Evolutionary conservation across 768 basidiomycete genomes (phyloP).

Genomic region (Pulveroboletus sp.): DNA sequence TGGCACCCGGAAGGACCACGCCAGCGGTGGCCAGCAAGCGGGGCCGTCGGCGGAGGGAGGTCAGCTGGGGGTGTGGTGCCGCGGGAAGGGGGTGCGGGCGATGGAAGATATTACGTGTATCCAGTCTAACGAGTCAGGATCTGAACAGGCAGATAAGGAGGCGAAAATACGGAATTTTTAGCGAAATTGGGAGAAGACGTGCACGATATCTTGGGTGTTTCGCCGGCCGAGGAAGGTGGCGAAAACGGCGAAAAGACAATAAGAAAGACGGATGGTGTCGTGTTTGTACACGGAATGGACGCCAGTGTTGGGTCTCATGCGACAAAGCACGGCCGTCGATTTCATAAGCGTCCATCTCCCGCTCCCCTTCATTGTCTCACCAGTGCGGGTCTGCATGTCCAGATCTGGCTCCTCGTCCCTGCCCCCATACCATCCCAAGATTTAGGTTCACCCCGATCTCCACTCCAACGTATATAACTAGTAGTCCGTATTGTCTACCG

Average conservation of each 20-base stretch:
- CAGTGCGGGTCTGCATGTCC: conserved; percentile 21
- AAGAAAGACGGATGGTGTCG: conserved; percentile 37
- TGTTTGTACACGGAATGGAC: conserved; percentile 41
- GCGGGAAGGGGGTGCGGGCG: conserved; percentile 27
- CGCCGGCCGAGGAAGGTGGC: conserved; percentile 30
- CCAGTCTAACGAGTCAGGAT: conserved; percentile 30
- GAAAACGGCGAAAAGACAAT: conserved; percentile 41
- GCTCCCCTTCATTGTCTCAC: conserved; percentile 33
- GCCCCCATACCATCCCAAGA: conserved; percentile 16
- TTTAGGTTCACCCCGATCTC: conserved; percentile 37
- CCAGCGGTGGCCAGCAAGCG: conserved; percentile 15
- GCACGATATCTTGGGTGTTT: conserved; percentile 28
- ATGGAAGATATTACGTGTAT: conserved; percentile 29
- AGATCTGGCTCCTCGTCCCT: conserved; percentile 19
- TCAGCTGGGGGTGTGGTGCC: conserved; percentile 18
- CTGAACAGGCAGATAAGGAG: conserved; percentile 29
- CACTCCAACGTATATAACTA: conserved; percentile 47
- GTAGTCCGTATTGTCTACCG: conserved; percentile 50
- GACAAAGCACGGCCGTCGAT: conserved; percentile 26
- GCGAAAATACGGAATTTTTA: conserved; percentile 29
- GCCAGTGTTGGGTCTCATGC: no score
- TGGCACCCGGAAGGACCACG: conserved; percentile 14
- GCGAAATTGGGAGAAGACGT: conserved; percentile 17
- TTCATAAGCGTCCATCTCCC: conserved; percentile 28
- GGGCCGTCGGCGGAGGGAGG: conserved; percentile 31